These are phyloP conservation scores for Rhododendron simsii DNA, from an alignment of 148 eudicot genomes.

Conservation along the genomic window DNA sequence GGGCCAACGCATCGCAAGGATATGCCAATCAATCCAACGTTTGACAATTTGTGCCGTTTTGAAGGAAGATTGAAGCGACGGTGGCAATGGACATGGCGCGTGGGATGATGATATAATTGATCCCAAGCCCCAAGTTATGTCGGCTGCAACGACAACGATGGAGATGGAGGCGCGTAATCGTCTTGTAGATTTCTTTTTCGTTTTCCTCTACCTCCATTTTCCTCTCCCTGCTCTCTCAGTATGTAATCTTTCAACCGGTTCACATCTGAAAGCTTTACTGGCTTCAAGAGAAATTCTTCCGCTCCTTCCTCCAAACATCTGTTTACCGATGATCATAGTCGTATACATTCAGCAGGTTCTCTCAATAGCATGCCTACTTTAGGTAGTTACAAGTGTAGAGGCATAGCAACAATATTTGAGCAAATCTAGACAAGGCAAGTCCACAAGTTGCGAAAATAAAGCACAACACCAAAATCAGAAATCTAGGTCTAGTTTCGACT, in stretches of 20 bases:
- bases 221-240: conserved; percentile 23
- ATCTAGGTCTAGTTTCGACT: neutral
- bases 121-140: neutral
- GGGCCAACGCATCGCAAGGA: neutral
- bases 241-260: conserved; percentile 52
- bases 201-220: neutral
- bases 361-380: neutral
- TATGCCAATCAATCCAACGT: neutral
- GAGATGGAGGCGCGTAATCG: neutral
- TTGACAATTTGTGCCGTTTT: conserved; percentile 12
- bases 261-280: conserved; percentile 74
- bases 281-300: conserved; percentile 68
- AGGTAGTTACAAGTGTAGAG: neutral
- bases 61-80: conserved; percentile 6
- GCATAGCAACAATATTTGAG: neutral
- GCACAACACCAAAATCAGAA: neutral
- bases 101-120: conserved; percentile 2
- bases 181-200: conserved; percentile 34
- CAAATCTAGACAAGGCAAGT: neutral
- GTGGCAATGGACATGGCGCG: neutral
- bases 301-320: conserved; percentile 91
- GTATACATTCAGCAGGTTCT: neutral
- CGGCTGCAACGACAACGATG: neutral
- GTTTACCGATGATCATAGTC: neutral
- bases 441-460: too few species aligned